Evolutionary conservation across 495 filamentous ascomycete genomes (phyloP), one percentile per base, ranked within the genome.

Genomic region (Neurospora sp.): DNA sequence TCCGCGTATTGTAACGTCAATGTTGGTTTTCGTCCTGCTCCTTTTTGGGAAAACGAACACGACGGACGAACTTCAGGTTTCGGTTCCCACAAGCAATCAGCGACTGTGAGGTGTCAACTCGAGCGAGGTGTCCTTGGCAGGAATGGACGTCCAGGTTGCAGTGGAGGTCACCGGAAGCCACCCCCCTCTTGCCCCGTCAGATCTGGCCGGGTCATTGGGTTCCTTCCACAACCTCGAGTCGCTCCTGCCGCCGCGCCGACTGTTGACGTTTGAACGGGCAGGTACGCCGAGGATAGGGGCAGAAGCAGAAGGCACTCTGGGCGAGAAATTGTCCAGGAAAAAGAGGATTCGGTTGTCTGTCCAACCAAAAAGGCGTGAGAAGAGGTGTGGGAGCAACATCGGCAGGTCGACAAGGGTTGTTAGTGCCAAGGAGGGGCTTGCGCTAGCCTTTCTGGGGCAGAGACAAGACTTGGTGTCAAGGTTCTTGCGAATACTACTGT

Each of bases 331-430:
- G 66, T 42, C 66, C 66, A 70, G 40, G n/a, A 9, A 35, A 14
- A 66, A 37, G 53, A 66, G 53, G 11, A 31, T 18, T 35, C 53
- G 53, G 27, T 7, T 35, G 31, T 66, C 27, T 66, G 53, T 66
- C 53, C 53, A 66, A 66, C 53, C 53, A 66, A 35, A 37, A 66
- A 66, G 12, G 27, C 53, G 14, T 66, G 14, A 35, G 27, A 31
- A 42, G 68, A 39, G 73, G 76, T 78, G 76, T 78, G 75, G 73
- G 70, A 78, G 75, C 75, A 61, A 69, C 53, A 31, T 20, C 75
- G 75, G 53, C 69, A 71, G 35, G 70, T 8, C 18, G 73, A 77
- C 77, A 77, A 75, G 77, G 77, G 75, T 78, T 22, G 3, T 46
- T 74, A 77, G 73, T 73, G 73, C 39, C 75, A 72, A 71, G 69